Percentiles rank a stretch among this genome's conserved stretches.
Evolutionary conservation across 2,329 filamentous ascomycete species (phyloP).

Genomic region (Raffaelea albimanens): DNA sequence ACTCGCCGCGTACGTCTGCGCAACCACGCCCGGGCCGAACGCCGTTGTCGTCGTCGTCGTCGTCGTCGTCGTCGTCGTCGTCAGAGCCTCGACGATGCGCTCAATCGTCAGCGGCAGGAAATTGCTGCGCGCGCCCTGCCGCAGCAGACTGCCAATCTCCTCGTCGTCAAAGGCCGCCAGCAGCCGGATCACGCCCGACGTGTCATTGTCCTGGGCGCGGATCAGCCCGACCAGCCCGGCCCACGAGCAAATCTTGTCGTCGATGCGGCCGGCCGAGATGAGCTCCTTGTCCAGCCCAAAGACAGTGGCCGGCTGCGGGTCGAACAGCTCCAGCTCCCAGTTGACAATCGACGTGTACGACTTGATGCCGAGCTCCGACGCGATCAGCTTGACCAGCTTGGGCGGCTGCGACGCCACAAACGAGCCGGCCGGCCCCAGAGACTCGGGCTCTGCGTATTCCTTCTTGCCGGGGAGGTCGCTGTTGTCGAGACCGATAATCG

Average conservation of each 20-base stretch:
- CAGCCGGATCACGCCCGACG: conserved; percentile 69
- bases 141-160: conserved; percentile 84
- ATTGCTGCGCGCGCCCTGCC: conserved; percentile 83
- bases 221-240: conserved; percentile 78
- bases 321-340: conserved; percentile 96
- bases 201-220: conserved; percentile 46
- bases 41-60: conserved; percentile 28
- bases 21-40: conserved; percentile 52
- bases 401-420: conserved; percentile 81
- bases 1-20: conserved; percentile 79
- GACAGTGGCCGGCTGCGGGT: conserved; percentile 74
- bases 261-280: conserved; percentile 89
- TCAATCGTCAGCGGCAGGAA: conserved; percentile 76
- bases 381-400: conserved; percentile 74
- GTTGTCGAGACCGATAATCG: conserved; percentile 82
- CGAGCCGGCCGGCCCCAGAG: conserved; percentile 53
- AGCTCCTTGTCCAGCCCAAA: conserved; percentile 85
- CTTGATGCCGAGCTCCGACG: conserved; percentile 63
- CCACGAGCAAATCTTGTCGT: conserved; percentile 97
- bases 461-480: conserved; percentile 32
- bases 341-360: conserved; percentile 72
- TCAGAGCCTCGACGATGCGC: conserved; percentile 62
- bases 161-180: conserved; percentile 96
- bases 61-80: conserved; percentile 33
- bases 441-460: conserved; percentile 18